Conservation (phyloP, 768 basidiomycete species). For the Chiua virens region DNA sequence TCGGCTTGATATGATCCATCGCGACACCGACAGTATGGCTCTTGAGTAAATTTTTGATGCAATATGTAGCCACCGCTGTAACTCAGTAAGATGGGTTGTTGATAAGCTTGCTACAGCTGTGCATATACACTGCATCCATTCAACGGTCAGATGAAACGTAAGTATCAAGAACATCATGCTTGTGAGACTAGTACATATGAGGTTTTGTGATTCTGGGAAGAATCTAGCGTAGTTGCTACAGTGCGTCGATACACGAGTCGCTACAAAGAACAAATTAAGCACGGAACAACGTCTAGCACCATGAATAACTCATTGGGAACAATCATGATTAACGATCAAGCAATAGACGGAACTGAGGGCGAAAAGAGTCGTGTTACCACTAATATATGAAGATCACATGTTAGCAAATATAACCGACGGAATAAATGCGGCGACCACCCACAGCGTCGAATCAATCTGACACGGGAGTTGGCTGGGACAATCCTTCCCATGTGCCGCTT, state of each 20-base stretch:
- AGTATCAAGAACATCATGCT: no score
- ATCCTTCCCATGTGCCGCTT: constrained; percentile 30
- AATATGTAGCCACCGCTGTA: no score
- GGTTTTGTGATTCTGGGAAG: no score
- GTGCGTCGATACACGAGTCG: not conserved
- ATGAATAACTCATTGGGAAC: not conserved
- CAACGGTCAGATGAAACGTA: no score
- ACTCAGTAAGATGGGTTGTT: no score
- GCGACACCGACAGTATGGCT: not conserved
- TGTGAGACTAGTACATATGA: no score
- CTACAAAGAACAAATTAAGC: not conserved
- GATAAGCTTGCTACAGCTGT: no score
- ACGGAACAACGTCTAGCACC: not conserved
- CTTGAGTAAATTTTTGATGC: no score
- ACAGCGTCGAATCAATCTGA: constrained; percentile 20
- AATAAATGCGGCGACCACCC: not conserved
- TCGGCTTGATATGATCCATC: not conserved
- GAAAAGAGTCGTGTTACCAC: no score
- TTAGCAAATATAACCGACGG: not conserved
- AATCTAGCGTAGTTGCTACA: not conserved
- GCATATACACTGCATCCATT: no score
- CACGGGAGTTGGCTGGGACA: constrained; percentile 28
- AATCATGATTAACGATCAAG: no score
- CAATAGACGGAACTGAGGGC: no score
- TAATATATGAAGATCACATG: not conserved